Percentiles rank a stretch among this genome's conserved stretches.
Evolutionary conservation across 805 yeast genomes (phyloP).

Genomic region (Starmerella gropengiesseri): DNA sequence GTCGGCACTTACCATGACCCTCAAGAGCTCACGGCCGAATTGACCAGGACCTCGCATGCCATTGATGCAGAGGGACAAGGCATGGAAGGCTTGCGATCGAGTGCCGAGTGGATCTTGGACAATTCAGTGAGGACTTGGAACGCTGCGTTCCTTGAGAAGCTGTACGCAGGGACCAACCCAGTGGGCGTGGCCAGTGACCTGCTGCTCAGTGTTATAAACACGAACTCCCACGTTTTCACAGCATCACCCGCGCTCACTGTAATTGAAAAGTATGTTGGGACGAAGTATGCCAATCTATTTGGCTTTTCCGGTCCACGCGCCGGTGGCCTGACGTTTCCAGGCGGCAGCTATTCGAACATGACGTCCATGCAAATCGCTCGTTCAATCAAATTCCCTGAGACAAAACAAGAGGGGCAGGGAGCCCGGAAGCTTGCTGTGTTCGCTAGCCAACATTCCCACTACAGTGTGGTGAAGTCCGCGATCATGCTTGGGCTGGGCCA

Average conservation of each 20-base stretch:
- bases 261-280: constrained; percentile 58
- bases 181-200: constrained; percentile 69
- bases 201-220: constrained; percentile 56
- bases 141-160: constrained; percentile 72
- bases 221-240: constrained; percentile 74
- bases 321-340: constrained; percentile 78
- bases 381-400: constrained; percentile 52
- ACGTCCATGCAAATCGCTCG: constrained; percentile 73
- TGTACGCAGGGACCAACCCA: constrained; percentile 78
- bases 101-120: constrained; percentile 46
- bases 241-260: constrained; percentile 73
- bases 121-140: constrained; percentile 79
- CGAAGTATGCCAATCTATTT: constrained; percentile 56
- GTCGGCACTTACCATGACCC: constrained; percentile 42
- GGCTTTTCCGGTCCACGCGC: constrained; percentile 43
- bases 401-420: constrained; percentile 50
- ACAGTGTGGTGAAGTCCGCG: constrained; percentile 72
- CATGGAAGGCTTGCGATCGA: constrained; percentile 36
- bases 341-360: constrained; percentile 79
- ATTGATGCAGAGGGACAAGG: constrained; percentile 34
- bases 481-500: constrained; percentile 65
- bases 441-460: constrained; percentile 63
- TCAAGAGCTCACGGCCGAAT: constrained; percentile 32
- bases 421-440: constrained; percentile 52
- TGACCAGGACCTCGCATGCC: constrained; percentile 28